A percentile compares a stretch with the other conserved stretches of the same genome.
Evolutionary conservation across 495 filamentous ascomycete genomes (phyloP).

Genomic region (Eremomyces bilateralis): DNA sequence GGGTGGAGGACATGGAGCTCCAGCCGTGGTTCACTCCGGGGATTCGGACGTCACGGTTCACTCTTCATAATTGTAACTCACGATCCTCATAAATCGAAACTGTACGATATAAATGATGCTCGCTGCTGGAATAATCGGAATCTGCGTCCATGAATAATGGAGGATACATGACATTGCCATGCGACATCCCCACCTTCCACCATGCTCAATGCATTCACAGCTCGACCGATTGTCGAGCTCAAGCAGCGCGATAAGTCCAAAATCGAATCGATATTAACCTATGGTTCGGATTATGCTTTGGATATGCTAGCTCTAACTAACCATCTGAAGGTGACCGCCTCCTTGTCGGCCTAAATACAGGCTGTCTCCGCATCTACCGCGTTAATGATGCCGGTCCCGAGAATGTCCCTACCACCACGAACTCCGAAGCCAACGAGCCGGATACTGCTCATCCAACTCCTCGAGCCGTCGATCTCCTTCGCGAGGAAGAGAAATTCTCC

Average conservation of each 20-base stretch:
- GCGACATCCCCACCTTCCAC: no score
- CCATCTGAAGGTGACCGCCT: conserved; percentile 54
- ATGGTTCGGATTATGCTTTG: conserved; percentile 30
- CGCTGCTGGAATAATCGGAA: no score
- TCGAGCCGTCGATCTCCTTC: conserved; percentile 61
- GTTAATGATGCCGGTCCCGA: conserved; percentile 40
- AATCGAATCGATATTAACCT: conserved; percentile 84
- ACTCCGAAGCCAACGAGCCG: conserved; percentile 14
- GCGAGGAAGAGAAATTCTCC: conserved; percentile 87
- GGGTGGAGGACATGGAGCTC: no score
- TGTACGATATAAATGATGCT: no score
- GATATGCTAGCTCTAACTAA: not conserved
- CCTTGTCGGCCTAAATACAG: conserved; percentile 76
- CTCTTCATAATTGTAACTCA: no score
- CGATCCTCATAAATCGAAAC: no score
- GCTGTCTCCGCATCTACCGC: conserved; percentile 74
- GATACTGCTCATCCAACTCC: conserved; percentile 18
- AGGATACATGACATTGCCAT: no score
- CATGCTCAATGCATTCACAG: conserved; percentile 97
- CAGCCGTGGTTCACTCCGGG: no score
- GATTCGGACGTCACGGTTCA: no score
- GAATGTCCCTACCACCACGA: conserved; percentile 7
- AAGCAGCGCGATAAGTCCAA: conserved; percentile 81
- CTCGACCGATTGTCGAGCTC: conserved; percentile 90
- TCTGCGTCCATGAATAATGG: no score